Evolutionary conservation across 2,329 filamentous ascomycete genomes (phyloP), one percentile per base, ranked within the genome.

Genomic region (Aspergillus brasiliensis): DNA sequence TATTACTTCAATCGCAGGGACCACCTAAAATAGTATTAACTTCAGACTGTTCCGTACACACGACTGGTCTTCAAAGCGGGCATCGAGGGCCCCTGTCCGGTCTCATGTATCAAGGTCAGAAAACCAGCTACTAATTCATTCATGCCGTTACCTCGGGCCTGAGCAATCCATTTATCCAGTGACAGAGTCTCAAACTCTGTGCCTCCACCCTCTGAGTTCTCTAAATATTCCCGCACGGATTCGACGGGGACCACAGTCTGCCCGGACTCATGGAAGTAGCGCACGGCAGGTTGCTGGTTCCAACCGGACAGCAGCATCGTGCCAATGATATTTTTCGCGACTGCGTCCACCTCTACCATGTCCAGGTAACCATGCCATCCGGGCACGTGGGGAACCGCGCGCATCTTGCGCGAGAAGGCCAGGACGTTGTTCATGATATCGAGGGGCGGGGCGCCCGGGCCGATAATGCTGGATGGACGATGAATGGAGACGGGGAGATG

Each of bases 401-500:
- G 17, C 51, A 59, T 48, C 17, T 19, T 8, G 4, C 23, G 25
- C 7, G 49, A 54, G 11, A 47, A 25, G 5, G 15, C 5, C 15
- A 59, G 15, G 2, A 70, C 42, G 17, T 65, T 69, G 8, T 57
- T 57, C 62, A 69, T 66, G 11, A 70, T 42, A 25, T 70, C 67
- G 3, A 65, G 59, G 34, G 64, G 60, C 2, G 67, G 65, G 3
- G 65, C 63, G 38, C 60, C 57, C 5, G 51, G 23, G 2, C 66
- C 66, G 3, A 57, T 64, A 10, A 69, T 65, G 51, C 62, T 68
- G 1, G 67, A 67, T 23, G 69, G 69, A 5, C 74, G 73, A 53
- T 77, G 69, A 17, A 77, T 71, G 46, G 55, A 69, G 3, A 74
- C 58, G 1, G 63, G 65, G 4, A 74, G 57, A 8, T 56, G 55